Base-by-base conservation (phyloP, 2,329 filamentous ascomycete genomes). In the Fusarium albosuccineum region DNA sequence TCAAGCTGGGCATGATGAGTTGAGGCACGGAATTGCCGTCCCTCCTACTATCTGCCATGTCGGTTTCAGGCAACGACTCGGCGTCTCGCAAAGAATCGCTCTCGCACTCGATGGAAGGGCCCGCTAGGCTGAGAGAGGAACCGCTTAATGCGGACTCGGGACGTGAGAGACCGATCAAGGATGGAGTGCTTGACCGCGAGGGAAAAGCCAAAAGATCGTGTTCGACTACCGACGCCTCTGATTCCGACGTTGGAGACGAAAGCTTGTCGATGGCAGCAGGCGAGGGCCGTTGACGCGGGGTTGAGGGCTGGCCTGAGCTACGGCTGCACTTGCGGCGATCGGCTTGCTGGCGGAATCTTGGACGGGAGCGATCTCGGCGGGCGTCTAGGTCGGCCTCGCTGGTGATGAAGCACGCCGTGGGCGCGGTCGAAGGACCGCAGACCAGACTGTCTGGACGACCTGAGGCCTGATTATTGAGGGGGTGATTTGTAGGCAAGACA, bases 1-100 rank as follows among this genome's bases (percentile, higher is more conserved):
- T 90, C 73, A 99, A 91, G 74, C 94, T 97, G 6, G 96, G 96
- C 96, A 99, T 99, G 62, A 99, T 92, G n/a, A 99, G 86, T 78
- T 98, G 94, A 26, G 91, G 91, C 40, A 83, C 84, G 64, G 72
- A 49, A 45, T 62, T 44, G 50, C 72, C 59, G 22, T 73, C 55
- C 44, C 72, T 66, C 51, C 46, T 40, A 57, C 56, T 60, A 45
- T 69, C 57, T 34, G 50, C 50, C 59, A 64, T 57, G 54, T 68
- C 41, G 61, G 68, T 52, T 50, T 55, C 56, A 44, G 64, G 61
- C 9, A 68, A 41, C 27, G 62, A 55, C 17, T 48, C 44, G 49
- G 70, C 52, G 17, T 71, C 68, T 9, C 64, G 56, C 29, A 68
- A 63, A 45, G 70, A 68, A 64, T 76, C 73, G 48, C 70, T 72